phyloP scores from a whole-genome alignment of 352 stramenopile genomes.

The Globisporangium middletonii region DNA sequence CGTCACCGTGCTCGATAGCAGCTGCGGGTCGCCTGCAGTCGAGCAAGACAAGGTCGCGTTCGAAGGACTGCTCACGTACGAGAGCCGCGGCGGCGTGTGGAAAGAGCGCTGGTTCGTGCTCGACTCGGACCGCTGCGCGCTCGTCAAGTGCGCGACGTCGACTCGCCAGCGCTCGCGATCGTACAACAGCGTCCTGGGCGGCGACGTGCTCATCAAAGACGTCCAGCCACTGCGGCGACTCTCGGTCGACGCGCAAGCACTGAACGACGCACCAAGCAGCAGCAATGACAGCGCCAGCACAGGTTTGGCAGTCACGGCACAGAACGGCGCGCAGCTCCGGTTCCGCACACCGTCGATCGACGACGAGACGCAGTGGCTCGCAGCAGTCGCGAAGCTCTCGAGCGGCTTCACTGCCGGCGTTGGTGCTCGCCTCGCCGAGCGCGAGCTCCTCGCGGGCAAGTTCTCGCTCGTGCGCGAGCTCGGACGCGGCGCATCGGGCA shows the following conservation, averaged over 20 bases:
- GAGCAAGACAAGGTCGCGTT: conserved; percentile 18
- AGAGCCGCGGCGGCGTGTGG: conserved; percentile 34
- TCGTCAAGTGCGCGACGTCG: conserved; percentile 41
- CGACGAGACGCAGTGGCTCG: conserved; percentile 43
- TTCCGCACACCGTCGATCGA: conserved; percentile 37
- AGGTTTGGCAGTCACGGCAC: conserved; percentile 31
- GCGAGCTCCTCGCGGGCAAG: conserved; percentile 55
- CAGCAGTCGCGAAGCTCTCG: conserved; percentile 27
- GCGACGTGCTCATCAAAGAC: conserved; percentile 27
- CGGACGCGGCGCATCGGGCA: conserved; percentile 57
- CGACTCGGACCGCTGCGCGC: conserved; percentile 26
- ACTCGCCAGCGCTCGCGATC: conserved; percentile 26
- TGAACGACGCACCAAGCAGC: background rate
- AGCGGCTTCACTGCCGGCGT: conserved; percentile 48
- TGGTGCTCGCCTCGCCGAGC: conserved; percentile 38
- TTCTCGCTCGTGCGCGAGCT: conserved; percentile 68
- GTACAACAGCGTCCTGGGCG: conserved; percentile 25
- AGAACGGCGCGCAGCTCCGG: conserved; percentile 19
- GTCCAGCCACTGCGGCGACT: conserved; percentile 13
- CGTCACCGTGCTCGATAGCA: conserved; percentile 8
- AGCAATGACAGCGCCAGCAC: background rate
- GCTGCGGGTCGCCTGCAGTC: conserved; percentile 18
- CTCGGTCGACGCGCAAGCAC: background rate
- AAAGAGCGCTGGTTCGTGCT: conserved; percentile 74
- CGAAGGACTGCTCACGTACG: conserved; percentile 49